phyloP scores from a whole-genome alignment of 345 rosid genomes.

The Pistacia atlantica region DNA sequence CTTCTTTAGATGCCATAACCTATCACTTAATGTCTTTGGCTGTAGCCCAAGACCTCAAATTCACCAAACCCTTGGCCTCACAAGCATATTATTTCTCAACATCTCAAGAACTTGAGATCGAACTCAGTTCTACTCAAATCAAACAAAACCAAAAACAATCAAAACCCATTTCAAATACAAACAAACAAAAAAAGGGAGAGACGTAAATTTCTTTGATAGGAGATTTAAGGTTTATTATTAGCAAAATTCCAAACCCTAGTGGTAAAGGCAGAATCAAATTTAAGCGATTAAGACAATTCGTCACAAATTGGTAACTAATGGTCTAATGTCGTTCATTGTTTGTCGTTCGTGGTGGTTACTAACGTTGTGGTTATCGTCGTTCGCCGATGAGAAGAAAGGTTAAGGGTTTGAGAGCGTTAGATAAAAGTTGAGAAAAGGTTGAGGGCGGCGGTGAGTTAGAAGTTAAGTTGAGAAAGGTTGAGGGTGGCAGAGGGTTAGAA shows the following conservation, averaged over 20 bases:
- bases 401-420: no score
- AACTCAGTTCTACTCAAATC: conserved; percentile 8
- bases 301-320: conserved; percentile 46
- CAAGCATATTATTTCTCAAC: conserved; percentile 18
- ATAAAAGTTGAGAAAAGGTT: no score
- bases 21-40: conserved; percentile 16
- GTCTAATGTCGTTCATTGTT: neutral
- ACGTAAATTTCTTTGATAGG: no score
- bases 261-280: conserved; percentile 23
- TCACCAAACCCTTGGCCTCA: conserved; percentile 26
- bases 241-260: conserved; percentile 54
- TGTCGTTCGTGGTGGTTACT: no score
- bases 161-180: no score
- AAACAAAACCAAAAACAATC: neutral
- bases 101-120: neutral
- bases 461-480: no score
- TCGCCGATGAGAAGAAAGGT: no score
- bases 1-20: conserved; percentile 66
- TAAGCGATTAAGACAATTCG: conserved; percentile 40
- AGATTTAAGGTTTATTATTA: conserved; percentile 21
- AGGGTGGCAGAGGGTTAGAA: no score
- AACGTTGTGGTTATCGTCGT: no score
- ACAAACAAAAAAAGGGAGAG: no score
- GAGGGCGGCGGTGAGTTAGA: no score
- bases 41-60: conserved; percentile 17